Evolutionary conservation across 2,329 filamentous ascomycete genomes (phyloP).

Genomic region (Neonectria neomacrospora): DNA sequence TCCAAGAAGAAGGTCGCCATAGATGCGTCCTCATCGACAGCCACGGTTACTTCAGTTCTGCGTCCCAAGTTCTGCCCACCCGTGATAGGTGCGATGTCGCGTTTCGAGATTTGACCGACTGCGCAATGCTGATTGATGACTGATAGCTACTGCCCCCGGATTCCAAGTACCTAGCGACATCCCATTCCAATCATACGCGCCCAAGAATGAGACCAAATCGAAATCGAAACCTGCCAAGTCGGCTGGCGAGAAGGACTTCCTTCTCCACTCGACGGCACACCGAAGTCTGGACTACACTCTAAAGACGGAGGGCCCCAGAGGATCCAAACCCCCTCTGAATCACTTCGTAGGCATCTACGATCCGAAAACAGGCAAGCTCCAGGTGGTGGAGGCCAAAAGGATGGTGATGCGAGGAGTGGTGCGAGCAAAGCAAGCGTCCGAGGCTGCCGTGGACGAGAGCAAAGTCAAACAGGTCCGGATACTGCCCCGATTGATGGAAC

Average conservation of each 20-base stretch:
- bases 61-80: conserved; percentile 61
- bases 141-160: conserved; percentile 50
- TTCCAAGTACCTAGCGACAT: conserved; percentile 50
- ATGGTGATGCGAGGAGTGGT: conserved; percentile 70
- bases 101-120: neutral
- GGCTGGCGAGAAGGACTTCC: conserved; percentile 58
- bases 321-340: conserved; percentile 57
- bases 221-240: conserved; percentile 55
- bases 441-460: conserved; percentile 56
- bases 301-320: conserved; percentile 56
- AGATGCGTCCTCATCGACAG: conserved; percentile 52
- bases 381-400: conserved; percentile 72
- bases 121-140: conserved; percentile 38
- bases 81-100: conserved; percentile 59
- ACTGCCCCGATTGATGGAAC: neutral
- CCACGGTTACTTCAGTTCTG: conserved; percentile 60
- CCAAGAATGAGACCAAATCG: conserved; percentile 48
- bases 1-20: conserved; percentile 65
- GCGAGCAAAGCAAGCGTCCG: conserved; percentile 63
- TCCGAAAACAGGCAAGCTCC: conserved; percentile 66
- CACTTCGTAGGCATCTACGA: conserved; percentile 75
- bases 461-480: conserved; percentile 43
- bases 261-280: conserved; percentile 68
- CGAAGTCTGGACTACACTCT: conserved; percentile 69
- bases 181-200: conserved; percentile 62